Conservation (phyloP, 768 basidiomycete genomes). For the Boletus subparvulus region DNA sequence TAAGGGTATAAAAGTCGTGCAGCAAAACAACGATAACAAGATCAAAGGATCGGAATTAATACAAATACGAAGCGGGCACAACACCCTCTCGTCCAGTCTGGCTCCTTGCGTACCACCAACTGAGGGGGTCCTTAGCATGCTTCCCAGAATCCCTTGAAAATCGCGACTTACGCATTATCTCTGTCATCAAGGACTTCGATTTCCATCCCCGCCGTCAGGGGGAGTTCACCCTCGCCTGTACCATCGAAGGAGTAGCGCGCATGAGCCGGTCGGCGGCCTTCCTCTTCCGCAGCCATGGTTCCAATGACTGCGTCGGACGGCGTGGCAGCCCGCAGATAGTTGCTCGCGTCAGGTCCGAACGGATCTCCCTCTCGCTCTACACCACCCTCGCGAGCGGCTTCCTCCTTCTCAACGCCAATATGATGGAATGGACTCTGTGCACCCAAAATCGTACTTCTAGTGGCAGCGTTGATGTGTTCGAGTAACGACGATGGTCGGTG, state of each 20-base stretch:
- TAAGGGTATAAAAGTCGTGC: constrained; percentile 35
- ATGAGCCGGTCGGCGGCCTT: constrained; percentile 70
- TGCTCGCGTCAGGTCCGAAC: constrained; percentile 72
- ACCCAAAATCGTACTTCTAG: constrained; percentile 78
- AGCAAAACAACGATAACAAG: constrained; percentile 33
- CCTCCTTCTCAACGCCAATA: constrained; percentile 55
- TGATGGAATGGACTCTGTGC: constrained; percentile 38
- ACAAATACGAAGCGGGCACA: constrained; percentile 89
- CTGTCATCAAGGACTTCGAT: constrained; percentile 77
- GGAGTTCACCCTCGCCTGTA: constrained; percentile 73
- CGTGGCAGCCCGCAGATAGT: constrained; percentile 78
- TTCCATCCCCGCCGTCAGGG: constrained; percentile 65
- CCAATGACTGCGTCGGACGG: constrained; percentile 71
- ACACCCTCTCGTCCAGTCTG: constrained; percentile 83
- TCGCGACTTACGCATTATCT: constrained; percentile 65
- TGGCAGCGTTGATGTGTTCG: constrained; percentile 89
- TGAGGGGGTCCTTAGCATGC: constrained; percentile 32
- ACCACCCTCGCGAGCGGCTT: constrained; percentile 38
- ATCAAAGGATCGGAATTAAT: constrained; percentile 47
- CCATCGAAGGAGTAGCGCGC: constrained; percentile 85
- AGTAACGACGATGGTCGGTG: constrained; percentile 86
- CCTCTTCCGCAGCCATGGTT: constrained; percentile 57
- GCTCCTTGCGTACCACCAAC: constrained; percentile 95
- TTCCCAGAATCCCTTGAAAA: not conserved
- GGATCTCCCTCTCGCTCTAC: constrained; percentile 44